A percentile compares a stretch with the other conserved stretches of the same genome.
phyloP scores from a whole-genome alignment of 1,284 basidiomycete genomes.

The Ceratobasidium sp. region DNA sequence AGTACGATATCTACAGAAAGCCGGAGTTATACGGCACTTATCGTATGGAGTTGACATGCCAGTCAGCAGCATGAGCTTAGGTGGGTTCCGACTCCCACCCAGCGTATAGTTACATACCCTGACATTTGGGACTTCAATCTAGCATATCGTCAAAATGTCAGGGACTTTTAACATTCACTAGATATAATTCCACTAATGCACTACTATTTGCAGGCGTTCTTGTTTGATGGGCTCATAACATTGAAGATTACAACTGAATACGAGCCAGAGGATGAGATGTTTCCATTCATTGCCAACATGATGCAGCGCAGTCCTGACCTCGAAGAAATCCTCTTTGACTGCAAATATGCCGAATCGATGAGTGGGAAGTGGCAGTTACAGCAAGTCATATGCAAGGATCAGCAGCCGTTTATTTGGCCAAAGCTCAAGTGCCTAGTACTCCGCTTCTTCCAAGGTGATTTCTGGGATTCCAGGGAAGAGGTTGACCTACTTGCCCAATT shows the following conservation, averaged over 20 bases:
- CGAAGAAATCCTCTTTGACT: conserved; percentile 25
- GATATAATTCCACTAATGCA: background rate
- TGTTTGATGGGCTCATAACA: conserved; percentile 14
- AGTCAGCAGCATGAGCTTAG: conserved; percentile 13
- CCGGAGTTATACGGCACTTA: conserved; percentile 14
- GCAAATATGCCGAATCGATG: conserved; percentile 33
- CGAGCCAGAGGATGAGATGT: conserved; percentile 13
- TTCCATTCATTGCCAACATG: background rate
- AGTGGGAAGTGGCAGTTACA: conserved; percentile 15
- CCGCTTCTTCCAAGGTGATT: background rate
- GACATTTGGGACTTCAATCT: background rate
- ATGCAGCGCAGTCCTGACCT: conserved; percentile 20
- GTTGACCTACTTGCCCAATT: conserved; percentile 4
- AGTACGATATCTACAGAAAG: conserved; percentile 14
- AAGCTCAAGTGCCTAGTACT: conserved; percentile 22
- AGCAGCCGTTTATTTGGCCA: conserved; percentile 22
- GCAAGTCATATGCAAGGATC: conserved; percentile 12
- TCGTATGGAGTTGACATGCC: conserved; percentile 27
- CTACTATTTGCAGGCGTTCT: conserved; percentile 10
- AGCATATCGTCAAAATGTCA: conserved; percentile 22
- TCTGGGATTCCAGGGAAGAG: conserved; percentile 29
- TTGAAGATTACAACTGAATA: conserved; percentile 19
- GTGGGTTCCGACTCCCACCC: background rate
- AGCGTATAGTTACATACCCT: no score
- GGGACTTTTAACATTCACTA: background rate